Percentiles rank a stretch among this genome's conserved stretches.
Evolutionary conservation across 148 eudicot species (phyloP).

Genomic region (Amaranthus palmeri): DNA sequence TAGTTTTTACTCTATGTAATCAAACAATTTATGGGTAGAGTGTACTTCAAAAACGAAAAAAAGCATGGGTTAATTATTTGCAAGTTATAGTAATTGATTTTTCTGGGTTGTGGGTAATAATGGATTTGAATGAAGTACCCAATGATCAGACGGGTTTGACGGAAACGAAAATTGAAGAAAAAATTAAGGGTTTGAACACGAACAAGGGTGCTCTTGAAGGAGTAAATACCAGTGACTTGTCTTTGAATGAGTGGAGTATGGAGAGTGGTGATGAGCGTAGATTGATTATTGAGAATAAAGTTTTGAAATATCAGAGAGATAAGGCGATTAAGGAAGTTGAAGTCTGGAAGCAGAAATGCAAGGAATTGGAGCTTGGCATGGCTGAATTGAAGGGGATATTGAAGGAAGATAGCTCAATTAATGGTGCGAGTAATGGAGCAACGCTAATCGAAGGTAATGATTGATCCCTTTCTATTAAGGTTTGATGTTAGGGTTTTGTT

Average conservation of each 20-base stretch:
- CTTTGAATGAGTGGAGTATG: slow-evolving; percentile 11
- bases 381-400: slow-evolving; percentile 31
- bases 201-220: slow-evolving; percentile 20
- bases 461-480: neutral
- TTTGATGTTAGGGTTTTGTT: neutral
- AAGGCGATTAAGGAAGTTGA: slow-evolving; percentile 37
- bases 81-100: neutral
- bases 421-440: neutral
- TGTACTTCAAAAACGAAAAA: too few relatives aligned
- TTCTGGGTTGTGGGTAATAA: slow-evolving; percentile 7
- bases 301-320: slow-evolving; percentile 52
- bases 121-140: slow-evolving; percentile 32
- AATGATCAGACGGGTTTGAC: slow-evolving; percentile 13
- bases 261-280: slow-evolving; percentile 27
- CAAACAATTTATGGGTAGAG: too few relatives aligned
- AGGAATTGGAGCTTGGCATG: slow-evolving; percentile 40
- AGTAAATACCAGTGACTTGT: slow-evolving; percentile 4
- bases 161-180: slow-evolving; percentile 22
- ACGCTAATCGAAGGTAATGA: slow-evolving; percentile 11
- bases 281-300: slow-evolving; percentile 53
- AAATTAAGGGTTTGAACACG: slow-evolving; percentile 32
- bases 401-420: neutral
- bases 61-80: neutral
- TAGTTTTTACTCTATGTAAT: too few relatives aligned
- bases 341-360: slow-evolving; percentile 42